Base-by-base conservation (phyloP, 73 alveolate species). In the Uronychia setigera region DNA sequence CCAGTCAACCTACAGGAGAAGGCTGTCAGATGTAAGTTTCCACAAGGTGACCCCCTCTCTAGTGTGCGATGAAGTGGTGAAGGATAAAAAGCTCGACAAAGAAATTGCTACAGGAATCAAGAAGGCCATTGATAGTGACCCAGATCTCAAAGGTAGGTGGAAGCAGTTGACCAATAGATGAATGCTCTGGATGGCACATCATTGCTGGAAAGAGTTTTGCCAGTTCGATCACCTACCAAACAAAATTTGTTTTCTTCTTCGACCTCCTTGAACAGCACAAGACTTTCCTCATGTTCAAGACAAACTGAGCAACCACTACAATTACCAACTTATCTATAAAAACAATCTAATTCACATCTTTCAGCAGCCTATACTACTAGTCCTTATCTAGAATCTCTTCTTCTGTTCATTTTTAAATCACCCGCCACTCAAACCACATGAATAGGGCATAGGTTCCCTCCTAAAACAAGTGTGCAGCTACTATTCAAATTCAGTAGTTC, bases 181-280 rank as follows among this genome's bases (percentile, higher is more conserved):
- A 89, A 76, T 77, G 89, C 57, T 91, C 93, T 35, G 94, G 93
- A 67, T 92, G 97, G 97, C 97, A 92, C 86, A 94, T 92, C 25
- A 79, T 92, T 31, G 91, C 80, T 13, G 97, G 97, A 58, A 88
- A 88, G 79, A 33, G 87, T 58, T 92, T 84, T 76, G 94, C 97
- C 33, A 59, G 91, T 29, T 88, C 94, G 29, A 88, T 92, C 85
- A 88, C 97, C 29, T 88, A 87, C 86, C 85, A 88, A 27, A 89
- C 97, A 32, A 88, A 88, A 78, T 76, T 29, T 59, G 84, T 83
- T 35, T 59, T 92, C 60, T 92, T 92, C 79, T 88, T 92, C 77
- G 97, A 92, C 59, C 89, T 92, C 26, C 76, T 83, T 74, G 93
- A 88, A 60, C 1, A 59, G 26, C 83, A 87, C 60, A 87, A 87